These are phyloP conservation scores for Malus asiatica DNA, from an alignment of 306 rosid species.

Conservation along the genomic window DNA sequence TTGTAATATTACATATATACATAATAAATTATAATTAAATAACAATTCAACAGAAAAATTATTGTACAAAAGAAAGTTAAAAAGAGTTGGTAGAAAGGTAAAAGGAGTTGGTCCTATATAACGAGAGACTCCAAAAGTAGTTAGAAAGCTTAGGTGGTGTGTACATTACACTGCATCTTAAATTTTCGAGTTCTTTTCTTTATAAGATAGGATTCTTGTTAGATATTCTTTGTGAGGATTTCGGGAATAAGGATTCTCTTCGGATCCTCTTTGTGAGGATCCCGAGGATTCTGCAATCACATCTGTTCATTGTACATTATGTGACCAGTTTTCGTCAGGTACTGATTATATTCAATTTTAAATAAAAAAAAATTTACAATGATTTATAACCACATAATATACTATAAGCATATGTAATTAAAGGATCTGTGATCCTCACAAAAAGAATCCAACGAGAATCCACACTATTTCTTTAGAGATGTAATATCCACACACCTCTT, in stretches of 20 bases:
- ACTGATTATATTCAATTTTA: too few species aligned
- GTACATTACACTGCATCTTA: not conserved
- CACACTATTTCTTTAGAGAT: not conserved
- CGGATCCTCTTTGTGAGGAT: too few species aligned
- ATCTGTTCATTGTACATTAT: accelerated
- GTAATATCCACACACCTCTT: too few species aligned
- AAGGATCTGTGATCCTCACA: accelerated
- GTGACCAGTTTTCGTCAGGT: accelerated
- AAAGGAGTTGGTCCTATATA: not conserved
- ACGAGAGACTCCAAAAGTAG: not conserved
- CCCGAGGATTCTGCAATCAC: accelerated
- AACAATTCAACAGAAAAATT: not conserved
- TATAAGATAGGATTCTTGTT: accelerated
- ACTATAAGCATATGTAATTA: accelerated
- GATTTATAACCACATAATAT: accelerated
- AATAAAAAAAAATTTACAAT: too few species aligned
- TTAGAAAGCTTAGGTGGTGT: not conserved
- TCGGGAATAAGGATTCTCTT: accelerated
- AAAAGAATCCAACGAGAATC: accelerated
- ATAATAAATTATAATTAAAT: too few species aligned
- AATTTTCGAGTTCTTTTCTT: too few species aligned
- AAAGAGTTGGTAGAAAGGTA: too few species aligned
- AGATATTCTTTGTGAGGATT: too few species aligned
- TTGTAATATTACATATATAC: not conserved
- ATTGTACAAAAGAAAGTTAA: not conserved